A percentile compares a stretch with the other conserved stretches of the same genome.
Conservation (phyloP, 345 rosid species). For the Salix purpurea region DNA sequence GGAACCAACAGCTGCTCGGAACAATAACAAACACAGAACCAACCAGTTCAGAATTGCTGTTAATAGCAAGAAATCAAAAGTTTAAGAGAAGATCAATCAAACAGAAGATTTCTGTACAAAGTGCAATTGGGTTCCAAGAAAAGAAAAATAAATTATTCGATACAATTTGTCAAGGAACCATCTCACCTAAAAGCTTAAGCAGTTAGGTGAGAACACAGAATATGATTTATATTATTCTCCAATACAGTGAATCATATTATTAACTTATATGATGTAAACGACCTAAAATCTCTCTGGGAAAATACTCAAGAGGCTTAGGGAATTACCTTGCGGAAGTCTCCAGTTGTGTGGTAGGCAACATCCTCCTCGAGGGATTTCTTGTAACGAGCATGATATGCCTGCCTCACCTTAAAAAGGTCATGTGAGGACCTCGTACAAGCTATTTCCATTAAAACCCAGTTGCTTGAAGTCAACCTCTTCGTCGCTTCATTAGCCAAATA, state of each 20-base stretch:
- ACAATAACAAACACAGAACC: neutral
- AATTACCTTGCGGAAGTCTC: constrained; percentile 73
- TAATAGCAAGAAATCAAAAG: neutral
- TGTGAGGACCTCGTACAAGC: constrained; percentile 68
- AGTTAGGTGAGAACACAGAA: fast-evolving
- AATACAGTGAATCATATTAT: neutral
- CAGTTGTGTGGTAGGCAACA: constrained; percentile 71
- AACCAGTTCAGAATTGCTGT: neutral
- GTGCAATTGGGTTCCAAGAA: neutral
- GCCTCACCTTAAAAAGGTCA: constrained; percentile 56
- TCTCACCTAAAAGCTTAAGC: no score
- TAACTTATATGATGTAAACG: no score
- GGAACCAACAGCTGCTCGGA: constrained; percentile 68
- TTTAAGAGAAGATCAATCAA: neutral
- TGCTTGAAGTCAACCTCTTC: constrained; percentile 61
- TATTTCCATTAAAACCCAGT: constrained; percentile 73
- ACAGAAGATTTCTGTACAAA: neutral
- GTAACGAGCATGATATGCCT: constrained; percentile 71
- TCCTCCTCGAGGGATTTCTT: constrained; percentile 88
- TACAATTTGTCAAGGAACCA: neutral
- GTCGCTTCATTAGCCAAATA: constrained; percentile 71
- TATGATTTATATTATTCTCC: no score
- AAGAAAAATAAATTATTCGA: neutral
- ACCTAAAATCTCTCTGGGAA: neutral
- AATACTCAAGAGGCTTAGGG: neutral